Evolutionary conservation across 2,329 filamentous ascomycete genomes (phyloP).

Genomic region (Fusarium sp.): DNA sequence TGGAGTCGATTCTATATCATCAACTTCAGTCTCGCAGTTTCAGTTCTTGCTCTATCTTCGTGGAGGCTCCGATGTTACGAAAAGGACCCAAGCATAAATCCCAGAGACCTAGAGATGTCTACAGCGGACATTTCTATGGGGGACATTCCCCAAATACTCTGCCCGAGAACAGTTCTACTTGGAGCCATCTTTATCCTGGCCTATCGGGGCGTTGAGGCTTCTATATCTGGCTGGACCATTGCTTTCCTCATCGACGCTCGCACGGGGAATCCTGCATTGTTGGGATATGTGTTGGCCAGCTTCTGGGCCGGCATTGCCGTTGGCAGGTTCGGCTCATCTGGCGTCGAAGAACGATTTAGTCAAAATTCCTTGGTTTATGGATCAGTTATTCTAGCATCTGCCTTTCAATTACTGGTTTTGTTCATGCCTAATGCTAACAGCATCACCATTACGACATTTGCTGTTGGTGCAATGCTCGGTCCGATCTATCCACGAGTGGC

Average conservation of each 20-base stretch:
- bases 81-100: background rate
- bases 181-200: background rate
- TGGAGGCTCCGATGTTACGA: fast-evolving
- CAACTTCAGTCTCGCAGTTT: background rate
- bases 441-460: background rate
- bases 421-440: background rate
- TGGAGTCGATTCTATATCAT: background rate
- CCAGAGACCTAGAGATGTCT: background rate
- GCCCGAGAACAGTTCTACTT: background rate
- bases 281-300: background rate
- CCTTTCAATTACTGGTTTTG: background rate
- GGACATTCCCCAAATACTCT: background rate
- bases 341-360: background rate
- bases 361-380: background rate
- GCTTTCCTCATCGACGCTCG: background rate
- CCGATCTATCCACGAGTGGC: background rate
- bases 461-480: background rate
- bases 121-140: fast-evolving
- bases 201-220: background rate
- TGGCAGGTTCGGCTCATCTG: background rate
- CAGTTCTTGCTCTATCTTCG: background rate
- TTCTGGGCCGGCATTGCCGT: background rate
- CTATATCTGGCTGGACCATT: background rate
- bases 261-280: background rate
- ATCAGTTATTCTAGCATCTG: background rate